Conservation (phyloP, 2,329 filamentous ascomycete species). For the Xylariaceae sp. region DNA sequence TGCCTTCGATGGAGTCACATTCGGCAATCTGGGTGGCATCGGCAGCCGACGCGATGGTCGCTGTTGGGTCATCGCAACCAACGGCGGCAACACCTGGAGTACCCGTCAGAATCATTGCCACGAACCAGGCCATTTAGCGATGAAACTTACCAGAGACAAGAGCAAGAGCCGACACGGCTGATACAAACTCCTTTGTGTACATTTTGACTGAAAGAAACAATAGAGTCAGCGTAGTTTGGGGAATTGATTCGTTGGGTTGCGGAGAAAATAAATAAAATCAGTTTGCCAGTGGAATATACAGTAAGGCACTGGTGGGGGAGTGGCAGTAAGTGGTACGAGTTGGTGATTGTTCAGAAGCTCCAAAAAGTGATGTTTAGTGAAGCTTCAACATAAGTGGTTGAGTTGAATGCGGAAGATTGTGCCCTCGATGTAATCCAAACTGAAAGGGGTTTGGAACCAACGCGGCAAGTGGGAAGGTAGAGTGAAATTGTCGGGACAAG, state of each 20-base stretch:
- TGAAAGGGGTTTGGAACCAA: too few species aligned
- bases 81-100: slow-evolving; percentile 24
- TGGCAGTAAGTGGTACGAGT: slow-evolving; percentile 1
- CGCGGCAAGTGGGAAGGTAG: too few species aligned
- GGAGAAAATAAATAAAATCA: background rate
- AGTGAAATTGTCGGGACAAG: too few species aligned
- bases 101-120: background rate
- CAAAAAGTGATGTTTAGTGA: slow-evolving; percentile 16
- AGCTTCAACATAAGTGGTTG: background rate
- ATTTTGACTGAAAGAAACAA: slow-evolving; percentile 32
- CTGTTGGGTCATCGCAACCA: slow-evolving; percentile 33
- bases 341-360: slow-evolving; percentile 3
- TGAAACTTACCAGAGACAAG: slow-evolving; percentile 38
- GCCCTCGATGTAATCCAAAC: too few species aligned
- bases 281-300: background rate
- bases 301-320: background rate
- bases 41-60: slow-evolving; percentile 59
- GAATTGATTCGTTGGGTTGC: background rate
- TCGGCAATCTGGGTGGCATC: slow-evolving; percentile 54
- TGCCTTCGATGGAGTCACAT: slow-evolving; percentile 68
- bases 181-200: slow-evolving; percentile 41
- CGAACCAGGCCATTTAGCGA: rapidly evolving
- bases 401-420: slow-evolving; percentile 1
- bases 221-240: background rate
- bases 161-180: slow-evolving; percentile 41